Conservation (phyloP, 2,329 filamentous ascomycete species). For the Neoscytalidium dimidiatum region DNA sequence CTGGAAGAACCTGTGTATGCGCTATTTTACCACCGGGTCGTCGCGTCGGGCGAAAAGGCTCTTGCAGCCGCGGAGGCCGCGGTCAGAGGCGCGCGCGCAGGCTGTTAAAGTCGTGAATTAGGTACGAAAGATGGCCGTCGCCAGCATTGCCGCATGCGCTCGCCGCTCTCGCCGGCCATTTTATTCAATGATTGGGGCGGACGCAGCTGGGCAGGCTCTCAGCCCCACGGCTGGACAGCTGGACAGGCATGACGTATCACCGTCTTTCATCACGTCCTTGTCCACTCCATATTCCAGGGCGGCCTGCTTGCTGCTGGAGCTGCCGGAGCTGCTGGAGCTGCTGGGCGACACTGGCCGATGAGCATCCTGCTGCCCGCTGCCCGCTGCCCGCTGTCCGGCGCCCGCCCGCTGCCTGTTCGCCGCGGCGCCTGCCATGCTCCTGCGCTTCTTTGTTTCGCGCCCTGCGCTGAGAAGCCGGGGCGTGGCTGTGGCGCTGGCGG, state of each 20-base stretch:
- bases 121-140: neutral
- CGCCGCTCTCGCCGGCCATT: neutral
- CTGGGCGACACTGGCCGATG: neutral
- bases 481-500: neutral
- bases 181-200: constrained; percentile 1
- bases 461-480: neutral
- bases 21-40: constrained; percentile 10
- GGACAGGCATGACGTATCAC: neutral
- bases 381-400: neutral
- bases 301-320: neutral
- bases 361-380: neutral
- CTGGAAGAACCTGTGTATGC: constrained; percentile 7
- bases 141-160: neutral
- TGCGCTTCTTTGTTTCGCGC: neutral
- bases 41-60: neutral
- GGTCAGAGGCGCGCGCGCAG: neutral
- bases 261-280: neutral
- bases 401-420: neutral
- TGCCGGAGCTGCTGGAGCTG: neutral
- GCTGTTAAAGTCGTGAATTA: neutral
- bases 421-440: neutral
- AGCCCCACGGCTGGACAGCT: constrained; percentile 9
- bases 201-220: constrained; percentile 4
- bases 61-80: neutral
- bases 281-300: neutral